phyloP scores from a whole-genome alignment of 331 rosid species.

The Erythrophleum ivorense region DNA sequence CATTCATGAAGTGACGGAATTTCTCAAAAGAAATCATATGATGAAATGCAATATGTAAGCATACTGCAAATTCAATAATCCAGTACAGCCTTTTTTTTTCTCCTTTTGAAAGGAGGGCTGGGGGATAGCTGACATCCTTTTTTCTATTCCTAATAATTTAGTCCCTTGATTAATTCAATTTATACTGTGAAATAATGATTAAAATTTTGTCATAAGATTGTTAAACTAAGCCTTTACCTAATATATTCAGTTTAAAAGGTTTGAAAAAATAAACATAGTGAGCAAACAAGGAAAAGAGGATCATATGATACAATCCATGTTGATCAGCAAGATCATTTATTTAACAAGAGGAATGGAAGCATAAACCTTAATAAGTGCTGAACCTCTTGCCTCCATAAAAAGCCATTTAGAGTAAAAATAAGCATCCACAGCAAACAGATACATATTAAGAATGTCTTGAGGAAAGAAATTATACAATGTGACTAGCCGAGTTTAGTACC shows the following conservation, averaged over 20 bases:
- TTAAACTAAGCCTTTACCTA: neutral
- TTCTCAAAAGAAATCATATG: neutral
- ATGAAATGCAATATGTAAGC: neutral
- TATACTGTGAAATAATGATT: neutral
- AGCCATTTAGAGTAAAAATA: slow-evolving; percentile 24
- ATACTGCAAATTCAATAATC: neutral
- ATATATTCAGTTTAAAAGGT: neutral
- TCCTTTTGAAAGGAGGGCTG: neutral
- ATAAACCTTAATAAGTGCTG: slow-evolving; percentile 23
- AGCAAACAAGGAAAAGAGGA: neutral
- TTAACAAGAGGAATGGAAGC: slow-evolving; percentile 31
- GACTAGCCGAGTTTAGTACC: slow-evolving; percentile 18
- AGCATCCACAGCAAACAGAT: slow-evolving; percentile 30
- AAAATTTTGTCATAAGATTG: neutral
- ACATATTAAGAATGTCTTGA: slow-evolving; percentile 14
- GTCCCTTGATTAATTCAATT: neutral
- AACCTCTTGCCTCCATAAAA: slow-evolving; percentile 15
- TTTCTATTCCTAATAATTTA: neutral
- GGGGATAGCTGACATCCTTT: neutral
- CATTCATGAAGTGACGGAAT: neutral
- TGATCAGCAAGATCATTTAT: slow-evolving; percentile 4
- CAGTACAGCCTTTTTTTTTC: neutral
- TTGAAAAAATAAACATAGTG: neutral
- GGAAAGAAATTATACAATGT: slow-evolving; percentile 22
- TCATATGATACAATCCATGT: neutral